Evolutionary conservation across 441 rosid genomes (phyloP).

Genomic region (Corymbia citriodora): DNA sequence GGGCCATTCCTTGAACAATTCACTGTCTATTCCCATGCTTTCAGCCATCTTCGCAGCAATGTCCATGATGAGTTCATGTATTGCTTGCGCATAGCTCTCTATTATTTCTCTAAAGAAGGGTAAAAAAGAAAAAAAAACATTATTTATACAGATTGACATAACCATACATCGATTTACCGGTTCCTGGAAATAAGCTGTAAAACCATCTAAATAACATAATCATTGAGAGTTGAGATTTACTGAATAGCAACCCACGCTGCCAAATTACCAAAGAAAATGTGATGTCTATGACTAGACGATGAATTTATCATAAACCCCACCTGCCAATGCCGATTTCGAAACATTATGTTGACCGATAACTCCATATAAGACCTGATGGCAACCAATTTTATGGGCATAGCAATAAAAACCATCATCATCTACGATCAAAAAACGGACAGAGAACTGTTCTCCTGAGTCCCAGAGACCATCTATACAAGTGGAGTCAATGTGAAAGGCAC

Average conservation of each 20-base stretch:
- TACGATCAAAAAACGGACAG: neutral
- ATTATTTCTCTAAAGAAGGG: slow-evolving; percentile 40
- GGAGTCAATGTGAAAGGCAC: neutral
- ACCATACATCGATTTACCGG: neutral
- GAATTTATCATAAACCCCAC: neutral
- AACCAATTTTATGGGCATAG: neutral
- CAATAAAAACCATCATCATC: neutral
- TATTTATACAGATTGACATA: neutral
- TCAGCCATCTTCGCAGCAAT: slow-evolving; percentile 42
- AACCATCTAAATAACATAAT: neutral
- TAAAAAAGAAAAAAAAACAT: neutral
- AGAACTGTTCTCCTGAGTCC: neutral
- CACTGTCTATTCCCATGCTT: slow-evolving; percentile 31
- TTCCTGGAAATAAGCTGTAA: neutral
- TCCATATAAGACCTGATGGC: neutral
- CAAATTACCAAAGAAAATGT: neutral
- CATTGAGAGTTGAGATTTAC: neutral
- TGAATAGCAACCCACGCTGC: neutral
- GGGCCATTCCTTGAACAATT: slow-evolving; percentile 51
- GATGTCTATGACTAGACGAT: neutral
- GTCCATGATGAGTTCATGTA: slow-evolving; percentile 37
- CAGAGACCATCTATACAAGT: neutral
- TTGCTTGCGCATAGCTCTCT: slow-evolving; percentile 47
- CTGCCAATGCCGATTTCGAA: neutral
- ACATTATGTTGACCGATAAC: neutral